Evolutionary conservation across 345 rosid genomes (phyloP).

Genomic region (Erysimum cheiranthoides): DNA sequence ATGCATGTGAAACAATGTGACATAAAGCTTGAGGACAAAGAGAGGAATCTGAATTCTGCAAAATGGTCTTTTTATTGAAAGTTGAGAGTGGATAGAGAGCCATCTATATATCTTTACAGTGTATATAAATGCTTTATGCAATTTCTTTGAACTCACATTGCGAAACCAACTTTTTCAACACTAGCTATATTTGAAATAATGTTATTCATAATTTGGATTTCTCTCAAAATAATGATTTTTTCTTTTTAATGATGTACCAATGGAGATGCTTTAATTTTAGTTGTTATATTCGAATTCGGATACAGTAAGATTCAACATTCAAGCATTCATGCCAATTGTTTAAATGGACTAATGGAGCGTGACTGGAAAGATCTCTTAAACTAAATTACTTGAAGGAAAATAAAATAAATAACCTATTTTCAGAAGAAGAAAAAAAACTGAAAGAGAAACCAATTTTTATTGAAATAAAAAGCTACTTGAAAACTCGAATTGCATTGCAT

Average conservation of each 20-base stretch:
- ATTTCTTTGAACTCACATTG: constrained; percentile 1
- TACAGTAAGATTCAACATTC: no score
- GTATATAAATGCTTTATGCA: constrained; percentile 18
- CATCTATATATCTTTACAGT: constrained; percentile 6
- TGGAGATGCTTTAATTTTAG: no score
- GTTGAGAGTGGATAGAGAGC: constrained; percentile 18
- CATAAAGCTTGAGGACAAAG: constrained; percentile 38
- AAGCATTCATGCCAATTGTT: no score
- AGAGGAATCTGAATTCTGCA: constrained; percentile 35
- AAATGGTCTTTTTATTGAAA: constrained; percentile 29
- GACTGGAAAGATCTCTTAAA: background rate
- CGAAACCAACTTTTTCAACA: background rate
- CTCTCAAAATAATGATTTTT: no score
- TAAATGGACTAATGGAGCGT: no score
- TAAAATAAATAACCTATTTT: no score
- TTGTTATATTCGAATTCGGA: no score
- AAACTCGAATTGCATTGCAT: no score
- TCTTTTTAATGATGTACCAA: no score
- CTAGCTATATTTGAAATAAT: no score
- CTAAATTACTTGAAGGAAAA: background rate
- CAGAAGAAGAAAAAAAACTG: background rate
- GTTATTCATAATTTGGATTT: no score
- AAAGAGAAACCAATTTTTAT: background rate
- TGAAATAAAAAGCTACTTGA: no score
- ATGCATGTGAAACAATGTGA: constrained; percentile 43